phyloP scores from a whole-genome alignment of 805 yeast species.

The Lachancea sp. region DNA sequence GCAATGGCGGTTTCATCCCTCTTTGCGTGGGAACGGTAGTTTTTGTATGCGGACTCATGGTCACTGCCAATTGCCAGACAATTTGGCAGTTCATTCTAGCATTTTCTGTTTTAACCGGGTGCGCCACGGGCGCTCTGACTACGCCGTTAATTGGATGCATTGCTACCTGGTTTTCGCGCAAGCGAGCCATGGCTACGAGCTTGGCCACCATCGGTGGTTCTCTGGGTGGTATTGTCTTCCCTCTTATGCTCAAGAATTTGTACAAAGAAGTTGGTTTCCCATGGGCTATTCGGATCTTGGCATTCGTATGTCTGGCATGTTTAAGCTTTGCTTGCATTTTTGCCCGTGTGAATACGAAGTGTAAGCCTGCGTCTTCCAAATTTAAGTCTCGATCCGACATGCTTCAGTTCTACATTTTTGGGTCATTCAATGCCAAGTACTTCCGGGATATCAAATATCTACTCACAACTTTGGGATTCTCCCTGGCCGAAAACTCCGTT shows the following conservation, averaged over 20 bases:
- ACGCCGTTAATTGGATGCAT: slow-evolving; percentile 57
- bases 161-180: slow-evolving; percentile 58
- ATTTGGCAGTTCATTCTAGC: slow-evolving; percentile 58
- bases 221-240: slow-evolving; percentile 50
- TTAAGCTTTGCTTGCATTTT: slow-evolving; percentile 33
- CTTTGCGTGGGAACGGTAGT: slow-evolving; percentile 40
- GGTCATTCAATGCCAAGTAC: slow-evolving; percentile 31
- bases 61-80: slow-evolving; percentile 46
- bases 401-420: slow-evolving; percentile 24
- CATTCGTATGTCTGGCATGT: slow-evolving; percentile 41
- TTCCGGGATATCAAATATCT: slow-evolving; percentile 41
- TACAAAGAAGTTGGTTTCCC: slow-evolving; percentile 47
- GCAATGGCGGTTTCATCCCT: slow-evolving; percentile 47
- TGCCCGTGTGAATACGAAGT: slow-evolving; percentile 35
- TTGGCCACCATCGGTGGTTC: slow-evolving; percentile 50
- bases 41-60: slow-evolving; percentile 48
- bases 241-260: slow-evolving; percentile 45
- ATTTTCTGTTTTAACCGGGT: slow-evolving; percentile 50
- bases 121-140: slow-evolving; percentile 54
- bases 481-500: slow-evolving; percentile 43
- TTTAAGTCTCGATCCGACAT: slow-evolving; percentile 35
- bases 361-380: slow-evolving; percentile 27
- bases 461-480: slow-evolving; percentile 38
- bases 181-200: slow-evolving; percentile 52
- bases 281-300: slow-evolving; percentile 55